phyloP scores from a whole-genome alignment of 768 basidiomycete genomes.

The Russula dissimulans region DNA sequence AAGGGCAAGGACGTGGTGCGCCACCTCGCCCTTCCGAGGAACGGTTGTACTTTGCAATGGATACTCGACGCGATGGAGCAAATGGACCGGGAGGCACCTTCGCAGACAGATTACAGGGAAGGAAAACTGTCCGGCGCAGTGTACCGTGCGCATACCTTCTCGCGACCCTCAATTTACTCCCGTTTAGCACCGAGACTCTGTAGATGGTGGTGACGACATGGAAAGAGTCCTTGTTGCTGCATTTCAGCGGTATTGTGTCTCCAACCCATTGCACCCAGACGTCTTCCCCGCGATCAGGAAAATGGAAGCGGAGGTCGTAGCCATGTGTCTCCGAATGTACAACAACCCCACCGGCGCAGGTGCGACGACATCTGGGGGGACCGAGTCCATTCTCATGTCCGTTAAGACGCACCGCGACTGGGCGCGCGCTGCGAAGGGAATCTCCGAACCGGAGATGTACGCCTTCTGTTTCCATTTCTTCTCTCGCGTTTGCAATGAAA shows the following conservation, averaged over 20 bases:
- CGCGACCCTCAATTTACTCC: neutral
- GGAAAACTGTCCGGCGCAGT: constrained; percentile 82
- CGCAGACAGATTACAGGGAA: constrained; percentile 45
- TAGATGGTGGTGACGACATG: constrained; percentile 79
- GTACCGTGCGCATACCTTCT: constrained; percentile 50
- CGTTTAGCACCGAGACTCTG: neutral
- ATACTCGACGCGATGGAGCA: constrained; percentile 69
- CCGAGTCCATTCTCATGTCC: constrained; percentile 93
- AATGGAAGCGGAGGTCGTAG: constrained; percentile 94
- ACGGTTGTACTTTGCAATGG: constrained; percentile 62
- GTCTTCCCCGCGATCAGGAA: constrained; percentile 88
- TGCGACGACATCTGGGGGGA: constrained; percentile 90
- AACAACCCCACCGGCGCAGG: constrained; percentile 81
- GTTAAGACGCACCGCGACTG: constrained; percentile 92
- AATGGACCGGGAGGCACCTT: constrained; percentile 56
- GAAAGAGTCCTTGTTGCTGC: constrained; percentile 72
- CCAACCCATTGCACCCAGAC: constrained; percentile 88
- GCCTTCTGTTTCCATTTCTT: neutral
- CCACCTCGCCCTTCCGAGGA: constrained; percentile 54
- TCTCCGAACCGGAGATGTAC: constrained; percentile 88
- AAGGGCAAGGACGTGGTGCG: constrained; percentile 52
- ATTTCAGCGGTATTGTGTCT: constrained; percentile 72
- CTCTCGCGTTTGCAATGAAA: neutral
- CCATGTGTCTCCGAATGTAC: constrained; percentile 81
- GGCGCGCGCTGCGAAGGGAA: constrained; percentile 77